Percentiles rank a stretch among this genome's conserved stretches.
Conservation (phyloP, 139 green algal species). For the Penium margaritaceum region DNA sequence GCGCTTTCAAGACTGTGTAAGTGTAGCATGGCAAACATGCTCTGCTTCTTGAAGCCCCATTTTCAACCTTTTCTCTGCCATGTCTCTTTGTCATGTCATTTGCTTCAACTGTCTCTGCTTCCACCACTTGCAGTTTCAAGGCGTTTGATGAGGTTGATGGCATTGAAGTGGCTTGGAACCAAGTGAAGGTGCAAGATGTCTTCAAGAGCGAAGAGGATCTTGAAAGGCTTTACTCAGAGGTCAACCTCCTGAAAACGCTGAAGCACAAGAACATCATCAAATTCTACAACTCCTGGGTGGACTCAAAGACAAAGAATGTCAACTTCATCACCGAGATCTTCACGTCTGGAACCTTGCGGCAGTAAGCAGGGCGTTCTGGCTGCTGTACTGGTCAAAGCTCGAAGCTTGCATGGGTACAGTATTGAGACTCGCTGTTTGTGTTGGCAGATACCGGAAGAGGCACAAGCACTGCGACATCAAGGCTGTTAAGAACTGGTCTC, state of each 20-base stretch:
- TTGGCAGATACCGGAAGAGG: constrained; percentile 75
- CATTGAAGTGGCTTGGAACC: constrained; percentile 96
- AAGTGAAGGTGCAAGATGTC: constrained; percentile 71
- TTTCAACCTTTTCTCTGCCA: background rate
- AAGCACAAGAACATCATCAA: constrained; percentile 98
- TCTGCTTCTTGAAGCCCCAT: too few species aligned
- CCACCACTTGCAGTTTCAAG: constrained; percentile 65
- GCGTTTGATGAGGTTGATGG: constrained; percentile 89
- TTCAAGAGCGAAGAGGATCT: constrained; percentile 63
- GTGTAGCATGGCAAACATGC: background rate
- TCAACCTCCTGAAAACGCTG: constrained; percentile 90
- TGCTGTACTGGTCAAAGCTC: too few species aligned
- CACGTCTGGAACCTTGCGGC: constrained; percentile 85
- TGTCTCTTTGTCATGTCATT: background rate
- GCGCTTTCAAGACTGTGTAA: constrained; percentile 87
- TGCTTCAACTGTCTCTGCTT: too few species aligned
- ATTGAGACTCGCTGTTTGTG: background rate
- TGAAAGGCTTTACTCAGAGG: constrained; percentile 85
- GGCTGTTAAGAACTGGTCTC: constrained; percentile 87
- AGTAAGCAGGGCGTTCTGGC: constrained; percentile 49
- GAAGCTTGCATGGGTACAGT: background rate
- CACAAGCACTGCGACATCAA: constrained; percentile 82
- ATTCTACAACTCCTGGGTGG: constrained; percentile 91
- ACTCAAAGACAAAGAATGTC: constrained; percentile 71
- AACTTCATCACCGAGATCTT: constrained; percentile 99